A percentile compares a stretch with the other conserved stretches of the same genome.
These are phyloP conservation scores for Kwoniella dendrophila DNA, from an alignment of 768 basidiomycete genomes.

Conservation along the genomic window DNA sequence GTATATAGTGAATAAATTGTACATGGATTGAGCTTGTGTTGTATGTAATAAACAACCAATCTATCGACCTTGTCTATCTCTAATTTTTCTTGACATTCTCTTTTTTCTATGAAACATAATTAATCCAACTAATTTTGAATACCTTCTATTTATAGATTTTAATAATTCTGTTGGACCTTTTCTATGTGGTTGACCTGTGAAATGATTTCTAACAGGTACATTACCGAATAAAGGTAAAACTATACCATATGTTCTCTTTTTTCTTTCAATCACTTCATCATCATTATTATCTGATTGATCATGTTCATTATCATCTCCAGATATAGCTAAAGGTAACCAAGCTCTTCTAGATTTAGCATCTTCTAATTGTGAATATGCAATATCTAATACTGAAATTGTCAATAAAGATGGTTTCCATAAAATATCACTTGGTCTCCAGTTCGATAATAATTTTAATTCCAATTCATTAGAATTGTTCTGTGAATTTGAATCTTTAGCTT, in stretches of 20 bases:
- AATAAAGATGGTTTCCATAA: conserved; percentile 45
- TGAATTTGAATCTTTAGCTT: neutral
- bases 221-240: conserved; percentile 29
- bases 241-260: conserved; percentile 19
- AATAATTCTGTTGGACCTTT: conserved; percentile 39
- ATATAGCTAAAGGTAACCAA: conserved; percentile 34
- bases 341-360: conserved; percentile 15
- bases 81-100: conserved; percentile 19
- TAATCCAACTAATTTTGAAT: conserved; percentile 41
- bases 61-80: conserved; percentile 7
- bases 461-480: neutral
- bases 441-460: conserved; percentile 17
- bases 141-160: conserved; percentile 44
- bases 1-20: too few species aligned
- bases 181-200: conserved; percentile 24
- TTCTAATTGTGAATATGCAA: conserved; percentile 41
- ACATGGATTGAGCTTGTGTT: too few species aligned
- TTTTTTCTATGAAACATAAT: conserved; percentile 52
- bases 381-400: conserved; percentile 46
- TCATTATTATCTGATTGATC: neutral
- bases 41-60: neutral
- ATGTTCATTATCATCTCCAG: conserved; percentile 31
- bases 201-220: conserved; percentile 21
- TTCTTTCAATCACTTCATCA: neutral
- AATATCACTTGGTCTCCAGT: conserved; percentile 43